Conservation (phyloP, 176 grass and related monocot genomes). For the Alopecurus myosuroides region DNA sequence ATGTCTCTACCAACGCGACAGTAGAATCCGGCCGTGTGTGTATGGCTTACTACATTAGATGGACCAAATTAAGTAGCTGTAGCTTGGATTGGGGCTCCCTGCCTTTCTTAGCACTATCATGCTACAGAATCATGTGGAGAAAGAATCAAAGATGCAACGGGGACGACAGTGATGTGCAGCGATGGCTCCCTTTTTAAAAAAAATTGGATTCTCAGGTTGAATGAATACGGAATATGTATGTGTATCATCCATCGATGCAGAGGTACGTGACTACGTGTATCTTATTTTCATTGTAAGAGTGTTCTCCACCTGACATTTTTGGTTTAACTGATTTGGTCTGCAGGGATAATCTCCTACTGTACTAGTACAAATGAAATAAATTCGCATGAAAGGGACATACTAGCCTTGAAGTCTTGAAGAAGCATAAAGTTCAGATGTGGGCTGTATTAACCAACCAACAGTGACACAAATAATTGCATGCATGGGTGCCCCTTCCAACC, state of each 20-base stretch:
- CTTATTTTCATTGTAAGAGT: not conserved
- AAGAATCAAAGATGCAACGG: not conserved
- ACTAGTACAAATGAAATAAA: not conserved
- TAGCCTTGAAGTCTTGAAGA: not conserved
- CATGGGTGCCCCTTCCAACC: not conserved
- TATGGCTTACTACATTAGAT: not conserved
- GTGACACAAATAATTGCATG: not conserved
- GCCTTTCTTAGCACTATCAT: not conserved
- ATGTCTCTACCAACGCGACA: not conserved
- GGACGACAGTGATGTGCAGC: not conserved
- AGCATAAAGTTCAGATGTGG: not conserved
- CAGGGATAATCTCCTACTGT: not conserved
- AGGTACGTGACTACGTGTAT: too few species aligned
- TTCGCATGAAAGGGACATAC: not conserved
- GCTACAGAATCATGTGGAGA: not conserved
- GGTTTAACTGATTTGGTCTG: not conserved
- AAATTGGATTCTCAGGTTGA: too few species aligned
- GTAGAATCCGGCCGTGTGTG: not conserved
- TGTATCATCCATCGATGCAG: too few species aligned
- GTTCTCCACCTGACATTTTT: not conserved
- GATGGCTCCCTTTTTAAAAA: too few species aligned
- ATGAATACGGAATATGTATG: too few species aligned
- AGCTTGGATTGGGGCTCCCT: not conserved
- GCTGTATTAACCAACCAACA: not conserved
- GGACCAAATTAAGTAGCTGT: not conserved